phyloP scores from a whole-genome alignment of 2,329 filamentous ascomycete species.

The Colletotrichum caudatum region DNA sequence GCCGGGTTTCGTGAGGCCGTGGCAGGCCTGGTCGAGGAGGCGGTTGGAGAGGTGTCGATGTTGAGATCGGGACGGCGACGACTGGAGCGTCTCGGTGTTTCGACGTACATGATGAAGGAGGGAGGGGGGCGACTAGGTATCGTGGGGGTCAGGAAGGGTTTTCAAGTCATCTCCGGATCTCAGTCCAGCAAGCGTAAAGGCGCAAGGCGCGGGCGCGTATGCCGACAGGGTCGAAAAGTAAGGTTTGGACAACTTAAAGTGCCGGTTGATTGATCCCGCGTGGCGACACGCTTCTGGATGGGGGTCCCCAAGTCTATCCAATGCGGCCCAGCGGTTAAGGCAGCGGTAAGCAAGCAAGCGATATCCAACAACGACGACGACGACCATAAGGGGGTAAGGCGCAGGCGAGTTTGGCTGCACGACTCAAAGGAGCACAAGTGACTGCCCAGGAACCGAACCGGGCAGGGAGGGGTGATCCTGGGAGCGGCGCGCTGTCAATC shows the following conservation, averaged over 20 bases:
- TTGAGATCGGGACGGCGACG: conserved; percentile 44
- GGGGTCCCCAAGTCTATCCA: background rate
- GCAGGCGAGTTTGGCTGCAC: background rate
- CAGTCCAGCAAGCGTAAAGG: conserved; percentile 8
- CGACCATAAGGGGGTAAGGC: background rate
- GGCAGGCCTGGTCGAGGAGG: conserved; percentile 24
- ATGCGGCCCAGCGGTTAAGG: background rate
- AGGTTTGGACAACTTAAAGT: background rate
- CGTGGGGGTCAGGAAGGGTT: conserved; percentile 37
- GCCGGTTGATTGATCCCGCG: background rate
- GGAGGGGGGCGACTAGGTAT: conserved; percentile 15
- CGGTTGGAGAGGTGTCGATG: conserved; percentile 40
- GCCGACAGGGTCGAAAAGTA: background rate
- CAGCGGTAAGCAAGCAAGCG: conserved; percentile 5
- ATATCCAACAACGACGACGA: conserved; percentile 7
- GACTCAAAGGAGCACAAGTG: background rate
- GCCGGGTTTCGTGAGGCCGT: conserved; percentile 26
- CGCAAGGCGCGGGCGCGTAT: conserved; percentile 11
- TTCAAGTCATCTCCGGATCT: conserved; percentile 41
- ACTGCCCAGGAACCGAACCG: background rate
- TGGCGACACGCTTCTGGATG: background rate
- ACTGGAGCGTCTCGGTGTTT: conserved; percentile 36
- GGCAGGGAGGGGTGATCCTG: background rate
- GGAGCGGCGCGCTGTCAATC: conserved; percentile 4
- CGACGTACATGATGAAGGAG: conserved; percentile 39